These are phyloP conservation scores for Boletus sp. DNA, from an alignment of 768 basidiomycete species.

Conservation along the genomic window DNA sequence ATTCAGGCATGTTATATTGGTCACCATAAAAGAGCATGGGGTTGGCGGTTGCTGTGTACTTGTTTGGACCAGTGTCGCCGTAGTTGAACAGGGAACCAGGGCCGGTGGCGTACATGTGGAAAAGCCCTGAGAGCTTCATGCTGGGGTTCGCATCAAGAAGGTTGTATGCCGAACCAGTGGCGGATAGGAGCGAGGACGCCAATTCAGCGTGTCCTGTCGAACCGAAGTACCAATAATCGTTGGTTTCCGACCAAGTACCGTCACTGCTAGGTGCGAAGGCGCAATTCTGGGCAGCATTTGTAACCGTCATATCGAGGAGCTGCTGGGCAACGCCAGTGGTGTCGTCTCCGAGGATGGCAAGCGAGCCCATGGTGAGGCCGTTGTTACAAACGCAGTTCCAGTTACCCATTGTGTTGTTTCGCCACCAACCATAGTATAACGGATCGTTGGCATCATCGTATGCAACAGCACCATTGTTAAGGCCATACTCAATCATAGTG, in stretches of 20 bases:
- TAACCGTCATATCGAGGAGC: slow-evolving; percentile 64
- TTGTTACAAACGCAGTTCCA: slow-evolving; percentile 98
- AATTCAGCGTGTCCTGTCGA: slow-evolving; percentile 90
- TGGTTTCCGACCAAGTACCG: slow-evolving; percentile 91
- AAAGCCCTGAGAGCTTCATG: slow-evolving; percentile 69
- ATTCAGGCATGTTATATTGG: slow-evolving; percentile 66
- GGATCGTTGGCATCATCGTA: slow-evolving; percentile 40
- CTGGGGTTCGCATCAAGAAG: slow-evolving; percentile 69
- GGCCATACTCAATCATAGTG: slow-evolving; percentile 76
- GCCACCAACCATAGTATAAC: slow-evolving; percentile 73
- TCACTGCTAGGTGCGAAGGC: slow-evolving; percentile 58
- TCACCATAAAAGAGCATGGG: slow-evolving; percentile 73
- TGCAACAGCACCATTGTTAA: slow-evolving; percentile 58
- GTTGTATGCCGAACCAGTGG: slow-evolving; percentile 80
- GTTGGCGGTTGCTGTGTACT: slow-evolving; percentile 93
- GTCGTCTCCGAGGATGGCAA: slow-evolving; percentile 87
- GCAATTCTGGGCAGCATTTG: slow-evolving; percentile 79
- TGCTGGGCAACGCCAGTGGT: slow-evolving; percentile 64
- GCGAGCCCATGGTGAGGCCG: slow-evolving; percentile 83
- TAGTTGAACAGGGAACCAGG: slow-evolving; percentile 80
- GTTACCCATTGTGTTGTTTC: slow-evolving; percentile 69
- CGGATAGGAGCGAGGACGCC: slow-evolving; percentile 74
- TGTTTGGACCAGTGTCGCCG: slow-evolving; percentile 74
- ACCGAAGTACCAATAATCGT: slow-evolving; percentile 96
- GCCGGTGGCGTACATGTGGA: slow-evolving; percentile 87